These are phyloP conservation scores for Dendryphion nanum DNA, from an alignment of 2,329 filamentous ascomycete genomes.

Conservation along the genomic window DNA sequence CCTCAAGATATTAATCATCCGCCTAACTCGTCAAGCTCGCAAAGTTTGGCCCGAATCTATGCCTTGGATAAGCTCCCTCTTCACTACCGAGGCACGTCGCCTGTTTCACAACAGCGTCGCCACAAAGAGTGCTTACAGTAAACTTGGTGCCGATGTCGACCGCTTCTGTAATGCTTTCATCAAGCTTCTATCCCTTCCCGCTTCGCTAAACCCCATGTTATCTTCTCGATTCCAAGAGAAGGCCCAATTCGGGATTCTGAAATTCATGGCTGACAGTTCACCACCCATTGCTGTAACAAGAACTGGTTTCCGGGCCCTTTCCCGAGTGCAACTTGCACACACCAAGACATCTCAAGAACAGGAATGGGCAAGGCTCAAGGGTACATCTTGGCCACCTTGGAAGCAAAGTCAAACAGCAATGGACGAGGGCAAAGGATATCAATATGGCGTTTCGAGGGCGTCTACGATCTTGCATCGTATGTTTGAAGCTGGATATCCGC, in stretches of 20 bases:
- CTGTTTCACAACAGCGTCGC: constrained; percentile 9
- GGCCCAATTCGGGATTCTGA: constrained; percentile 57
- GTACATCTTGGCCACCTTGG: constrained; percentile 64
- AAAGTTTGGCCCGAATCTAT: constrained; percentile 28
- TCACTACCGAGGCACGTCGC: constrained; percentile 20
- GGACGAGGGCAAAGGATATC: constrained; percentile 56
- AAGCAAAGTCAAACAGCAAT: constrained; percentile 61
- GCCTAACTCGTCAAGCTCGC: constrained; percentile 32
- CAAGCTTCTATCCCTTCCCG: constrained; percentile 48
- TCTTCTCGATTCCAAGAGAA: constrained; percentile 51
- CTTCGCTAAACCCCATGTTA: constrained; percentile 49
- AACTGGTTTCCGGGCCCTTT: constrained; percentile 57
- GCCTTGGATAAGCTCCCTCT: constrained; percentile 30
- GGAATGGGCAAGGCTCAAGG: constrained; percentile 59
- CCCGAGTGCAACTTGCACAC: constrained; percentile 57
- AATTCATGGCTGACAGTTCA: constrained; percentile 55
- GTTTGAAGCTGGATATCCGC: constrained; percentile 59
- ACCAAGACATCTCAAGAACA: constrained; percentile 56
- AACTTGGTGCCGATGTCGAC: constrained; percentile 27
- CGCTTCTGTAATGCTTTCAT: constrained; percentile 51
- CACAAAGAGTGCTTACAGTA: constrained; percentile 3
- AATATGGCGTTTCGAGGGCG: constrained; percentile 58
- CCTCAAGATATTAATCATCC: constrained; percentile 23
- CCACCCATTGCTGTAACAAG: constrained; percentile 57
- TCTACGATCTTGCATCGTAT: constrained; percentile 55